phyloP scores from a whole-genome alignment of 345 rosid species.

The Psidium friedrichsthalianum region DNA sequence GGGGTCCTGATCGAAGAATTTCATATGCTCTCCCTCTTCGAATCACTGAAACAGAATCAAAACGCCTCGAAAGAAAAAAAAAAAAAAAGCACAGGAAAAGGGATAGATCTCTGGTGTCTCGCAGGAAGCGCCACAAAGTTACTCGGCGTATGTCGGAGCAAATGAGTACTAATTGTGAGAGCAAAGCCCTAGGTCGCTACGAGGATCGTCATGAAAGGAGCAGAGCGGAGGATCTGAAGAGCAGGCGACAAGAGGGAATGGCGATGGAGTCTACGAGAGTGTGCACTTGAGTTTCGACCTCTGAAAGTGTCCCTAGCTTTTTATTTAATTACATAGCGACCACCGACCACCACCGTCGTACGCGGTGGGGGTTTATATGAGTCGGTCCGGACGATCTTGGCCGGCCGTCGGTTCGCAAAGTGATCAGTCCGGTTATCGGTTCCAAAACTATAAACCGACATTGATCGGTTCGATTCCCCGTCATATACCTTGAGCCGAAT shows the following conservation, averaged over 20 bases:
- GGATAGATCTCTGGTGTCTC: background rate
- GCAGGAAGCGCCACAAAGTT: background rate
- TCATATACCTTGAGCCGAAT: background rate
- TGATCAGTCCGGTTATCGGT: background rate
- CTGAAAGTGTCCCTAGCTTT: background rate
- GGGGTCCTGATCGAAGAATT: conserved; percentile 9
- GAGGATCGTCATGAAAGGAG: background rate
- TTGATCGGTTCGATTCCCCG: background rate
- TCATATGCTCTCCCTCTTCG: background rate
- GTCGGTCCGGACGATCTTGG: too few relatives aligned
- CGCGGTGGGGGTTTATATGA: too few relatives aligned
- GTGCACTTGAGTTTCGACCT: background rate
- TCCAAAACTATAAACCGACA: background rate
- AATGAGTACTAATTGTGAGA: background rate
- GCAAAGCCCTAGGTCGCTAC: background rate
- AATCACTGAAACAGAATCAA: background rate
- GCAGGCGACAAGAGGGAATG: background rate
- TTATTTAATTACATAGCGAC: background rate
- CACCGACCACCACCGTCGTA: background rate
- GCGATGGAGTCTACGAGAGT: background rate
- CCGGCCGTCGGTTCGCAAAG: too few relatives aligned
- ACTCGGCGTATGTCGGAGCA: background rate
- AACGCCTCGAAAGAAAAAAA: background rate
- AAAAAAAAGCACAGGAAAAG: background rate
- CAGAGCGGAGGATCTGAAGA: background rate